These are phyloP conservation scores for Gillenia trifoliata DNA, from an alignment of 306 rosid genomes.

Conservation along the genomic window DNA sequence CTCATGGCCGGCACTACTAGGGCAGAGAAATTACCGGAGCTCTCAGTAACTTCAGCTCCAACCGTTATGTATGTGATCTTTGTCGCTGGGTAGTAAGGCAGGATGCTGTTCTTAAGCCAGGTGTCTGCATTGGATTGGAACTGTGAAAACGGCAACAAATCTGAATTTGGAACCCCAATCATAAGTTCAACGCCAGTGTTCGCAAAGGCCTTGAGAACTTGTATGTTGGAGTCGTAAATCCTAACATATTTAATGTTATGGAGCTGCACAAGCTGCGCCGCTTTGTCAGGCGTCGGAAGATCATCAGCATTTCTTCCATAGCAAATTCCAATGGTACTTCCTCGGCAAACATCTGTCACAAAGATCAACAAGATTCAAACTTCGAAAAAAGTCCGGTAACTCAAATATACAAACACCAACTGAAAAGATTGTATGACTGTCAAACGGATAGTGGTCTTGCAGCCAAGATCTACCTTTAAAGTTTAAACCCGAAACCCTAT, in stretches of 20 bases:
- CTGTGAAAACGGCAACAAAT: conserved; percentile 80
- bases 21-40: conserved; percentile 55
- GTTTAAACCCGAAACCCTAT: neutral
- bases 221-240: conserved; percentile 79
- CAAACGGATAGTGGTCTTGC: neutral
- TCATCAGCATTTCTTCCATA: conserved; percentile 97
- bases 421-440: neutral
- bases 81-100: conserved; percentile 84
- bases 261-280: conserved; percentile 74
- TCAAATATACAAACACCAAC: neutral
- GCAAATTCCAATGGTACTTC: conserved; percentile 83
- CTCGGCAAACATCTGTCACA: conserved; percentile 59
- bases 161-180: conserved; percentile 83
- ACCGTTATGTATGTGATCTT: conserved; percentile 89
- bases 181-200: conserved; percentile 85
- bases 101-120: conserved; percentile 84
- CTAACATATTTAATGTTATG: conserved; percentile 78
- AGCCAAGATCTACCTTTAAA: neutral
- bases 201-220: conserved; percentile 91
- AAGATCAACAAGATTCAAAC: conserved; percentile 11
- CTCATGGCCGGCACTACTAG: conserved; percentile 87
- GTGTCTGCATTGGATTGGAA: conserved; percentile 87
- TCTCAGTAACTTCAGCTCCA: conserved; percentile 92
- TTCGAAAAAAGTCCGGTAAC: neutral
- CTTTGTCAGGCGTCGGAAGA: conserved; percentile 95